Conservation (phyloP, 208 protist genomes). For the Herpetomonas samuelpessoai region DNA sequence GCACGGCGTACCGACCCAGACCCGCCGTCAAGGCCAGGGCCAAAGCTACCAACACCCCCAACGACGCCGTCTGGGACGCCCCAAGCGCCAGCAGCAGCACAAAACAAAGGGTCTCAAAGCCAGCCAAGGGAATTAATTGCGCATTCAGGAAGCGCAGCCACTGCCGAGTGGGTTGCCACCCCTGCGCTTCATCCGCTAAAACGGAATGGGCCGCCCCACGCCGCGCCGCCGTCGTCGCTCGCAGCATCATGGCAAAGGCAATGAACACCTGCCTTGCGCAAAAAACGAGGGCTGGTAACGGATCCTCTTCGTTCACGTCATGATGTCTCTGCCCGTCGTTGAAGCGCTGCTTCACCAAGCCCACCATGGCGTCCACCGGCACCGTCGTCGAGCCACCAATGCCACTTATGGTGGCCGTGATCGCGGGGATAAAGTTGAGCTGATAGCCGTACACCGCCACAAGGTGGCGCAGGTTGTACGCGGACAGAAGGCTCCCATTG, state of each 20-base stretch:
- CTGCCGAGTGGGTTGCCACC: not conserved
- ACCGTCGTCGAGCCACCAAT: not conserved
- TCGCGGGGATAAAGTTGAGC: conserved; percentile 11
- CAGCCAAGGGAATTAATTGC: not conserved
- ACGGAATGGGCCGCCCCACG: not conserved
- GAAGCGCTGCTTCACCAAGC: not conserved
- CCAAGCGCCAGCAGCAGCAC: conserved; percentile 4
- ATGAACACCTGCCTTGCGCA: not conserved
- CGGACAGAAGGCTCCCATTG: not conserved
- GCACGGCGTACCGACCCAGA: not conserved
- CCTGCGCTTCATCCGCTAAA: too few relatives aligned
- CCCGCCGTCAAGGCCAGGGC: not conserved
- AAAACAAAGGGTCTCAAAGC: not conserved
- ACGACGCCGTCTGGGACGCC: conserved; percentile 4
- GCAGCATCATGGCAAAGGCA: not conserved
- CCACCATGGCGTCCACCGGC: conserved; percentile 6
- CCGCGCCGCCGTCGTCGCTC: not conserved
- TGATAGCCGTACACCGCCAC: conserved; percentile 9
- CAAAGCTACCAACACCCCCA: not conserved
- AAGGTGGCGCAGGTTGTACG: conserved; percentile 10
- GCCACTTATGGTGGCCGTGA: conserved; percentile 3
- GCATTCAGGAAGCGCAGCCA: conserved; percentile 6
- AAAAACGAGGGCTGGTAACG: not conserved
- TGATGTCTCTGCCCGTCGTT: not conserved
- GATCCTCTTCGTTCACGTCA: not conserved